Conservation (phyloP, 1,284 basidiomycete species). For the Rhodotorula sp. region DNA sequence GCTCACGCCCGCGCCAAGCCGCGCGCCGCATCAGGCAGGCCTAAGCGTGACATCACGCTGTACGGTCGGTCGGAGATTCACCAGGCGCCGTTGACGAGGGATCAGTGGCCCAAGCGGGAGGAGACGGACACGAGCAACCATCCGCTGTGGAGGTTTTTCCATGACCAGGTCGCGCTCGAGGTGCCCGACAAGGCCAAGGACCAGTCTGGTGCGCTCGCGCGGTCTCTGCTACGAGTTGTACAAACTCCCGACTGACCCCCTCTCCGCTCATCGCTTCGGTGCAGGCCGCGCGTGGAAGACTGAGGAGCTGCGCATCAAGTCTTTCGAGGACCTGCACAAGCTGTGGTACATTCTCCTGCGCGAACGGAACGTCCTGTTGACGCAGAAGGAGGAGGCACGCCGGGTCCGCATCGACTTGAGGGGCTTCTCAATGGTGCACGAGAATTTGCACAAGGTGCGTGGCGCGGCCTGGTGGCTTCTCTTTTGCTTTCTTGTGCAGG, state of each 20-base stretch:
- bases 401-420: conserved; percentile 56
- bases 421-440: conserved; percentile 22
- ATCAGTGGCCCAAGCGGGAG: conserved; percentile 14
- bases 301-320: conserved; percentile 78
- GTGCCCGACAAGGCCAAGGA: conserved; percentile 36
- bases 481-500: neutral
- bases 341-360: conserved; percentile 86
- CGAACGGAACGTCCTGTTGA: conserved; percentile 82
- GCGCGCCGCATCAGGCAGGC: conserved; percentile 18
- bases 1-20: neutral
- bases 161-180: conserved; percentile 35
- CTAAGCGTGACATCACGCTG: conserved; percentile 40
- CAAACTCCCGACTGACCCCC: neutral
- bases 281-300: conserved; percentile 81
- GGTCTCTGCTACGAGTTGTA: neutral
- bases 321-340: conserved; percentile 85
- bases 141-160: conserved; percentile 44
- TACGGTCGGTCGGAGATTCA: conserved; percentile 34
- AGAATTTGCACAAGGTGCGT: conserved; percentile 35
- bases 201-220: conserved; percentile 31
- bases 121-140: conserved; percentile 34
- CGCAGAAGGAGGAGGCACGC: conserved; percentile 74
- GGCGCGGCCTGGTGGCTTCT: neutral
- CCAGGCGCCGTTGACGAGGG: conserved; percentile 1
- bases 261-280: neutral